A percentile compares a stretch with the other conserved stretches of the same genome.
phyloP scores from a whole-genome alignment of 2,329 filamentous ascomycete species.

The Teratosphaeria epicoccoides region DNA sequence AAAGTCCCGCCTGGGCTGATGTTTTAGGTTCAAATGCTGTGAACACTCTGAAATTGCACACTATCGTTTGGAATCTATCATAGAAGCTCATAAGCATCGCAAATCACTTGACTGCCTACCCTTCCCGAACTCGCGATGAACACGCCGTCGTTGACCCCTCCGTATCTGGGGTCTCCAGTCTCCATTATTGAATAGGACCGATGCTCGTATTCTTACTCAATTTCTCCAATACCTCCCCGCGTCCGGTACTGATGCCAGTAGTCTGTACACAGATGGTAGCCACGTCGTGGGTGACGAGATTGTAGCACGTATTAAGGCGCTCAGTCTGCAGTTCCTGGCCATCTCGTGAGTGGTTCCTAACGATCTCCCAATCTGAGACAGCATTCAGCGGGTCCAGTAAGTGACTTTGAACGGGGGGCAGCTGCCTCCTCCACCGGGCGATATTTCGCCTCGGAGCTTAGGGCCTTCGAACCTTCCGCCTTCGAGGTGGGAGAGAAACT shows the following conservation, averaged over 20 bases:
- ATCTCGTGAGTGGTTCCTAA: slow-evolving; percentile 8
- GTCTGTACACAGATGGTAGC: slow-evolving; percentile 19
- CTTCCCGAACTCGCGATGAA: slow-evolving; percentile 15
- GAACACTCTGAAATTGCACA: too few relatives aligned
- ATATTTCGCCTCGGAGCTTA: slow-evolving; percentile 11
- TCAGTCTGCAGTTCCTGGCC: slow-evolving; percentile 17
- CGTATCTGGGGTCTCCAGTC: slow-evolving; percentile 19
- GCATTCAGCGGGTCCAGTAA: background rate
- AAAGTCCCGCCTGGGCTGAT: too few relatives aligned
- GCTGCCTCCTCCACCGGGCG: slow-evolving; percentile 15
- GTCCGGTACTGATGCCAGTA: slow-evolving; percentile 19
- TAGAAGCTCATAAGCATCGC: slow-evolving; percentile 18
- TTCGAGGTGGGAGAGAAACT: slow-evolving; percentile 17
- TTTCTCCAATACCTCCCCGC: slow-evolving; percentile 13
- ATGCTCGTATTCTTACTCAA: slow-evolving; percentile 16
- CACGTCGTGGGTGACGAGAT: slow-evolving; percentile 19
- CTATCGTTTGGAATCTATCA: too few relatives aligned
- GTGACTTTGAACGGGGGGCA: background rate
- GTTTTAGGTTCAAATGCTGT: too few relatives aligned
- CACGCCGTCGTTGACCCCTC: slow-evolving; percentile 19
- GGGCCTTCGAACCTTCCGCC: slow-evolving; percentile 16
- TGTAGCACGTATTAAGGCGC: slow-evolving; percentile 21
- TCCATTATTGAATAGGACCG: slow-evolving; percentile 21
- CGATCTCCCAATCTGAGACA: slow-evolving; percentile 15
- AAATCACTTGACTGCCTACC: slow-evolving; percentile 14